A percentile compares a stretch with the other conserved stretches of the same genome.
phyloP scores from a whole-genome alignment of 1,139 yeast species.

The Protomyces arabidopsidicola region DNA sequence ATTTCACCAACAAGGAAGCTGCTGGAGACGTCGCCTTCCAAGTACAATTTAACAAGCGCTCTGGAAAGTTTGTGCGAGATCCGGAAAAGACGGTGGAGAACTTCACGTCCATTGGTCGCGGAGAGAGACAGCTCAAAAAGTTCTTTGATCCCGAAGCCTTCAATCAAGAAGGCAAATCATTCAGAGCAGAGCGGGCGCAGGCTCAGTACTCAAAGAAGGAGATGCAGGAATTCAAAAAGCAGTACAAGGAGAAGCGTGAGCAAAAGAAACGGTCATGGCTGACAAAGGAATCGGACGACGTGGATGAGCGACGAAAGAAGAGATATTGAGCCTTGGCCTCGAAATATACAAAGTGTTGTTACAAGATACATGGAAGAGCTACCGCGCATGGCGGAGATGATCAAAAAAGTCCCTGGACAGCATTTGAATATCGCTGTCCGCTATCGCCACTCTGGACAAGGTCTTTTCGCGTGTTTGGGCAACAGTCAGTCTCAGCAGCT shows the following conservation, averaged over 20 bases:
- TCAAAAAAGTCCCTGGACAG: slow-evolving; percentile 19
- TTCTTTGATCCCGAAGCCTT: slow-evolving; percentile 30
- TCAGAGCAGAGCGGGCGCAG: slow-evolving; percentile 33
- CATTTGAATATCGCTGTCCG: not conserved
- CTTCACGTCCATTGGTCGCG: slow-evolving; percentile 23
- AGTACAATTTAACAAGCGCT: slow-evolving; percentile 22
- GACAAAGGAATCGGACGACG: slow-evolving; percentile 4
- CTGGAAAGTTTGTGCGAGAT: slow-evolving; percentile 27
- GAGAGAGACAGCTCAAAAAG: slow-evolving; percentile 10
- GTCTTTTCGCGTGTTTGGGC: slow-evolving; percentile 24
- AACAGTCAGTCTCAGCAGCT: slow-evolving; percentile 14
- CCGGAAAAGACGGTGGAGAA: slow-evolving; percentile 13
- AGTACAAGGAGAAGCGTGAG: slow-evolving; percentile 35
- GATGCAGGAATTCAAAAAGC: slow-evolving; percentile 34
- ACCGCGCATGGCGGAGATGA: slow-evolving; percentile 5
- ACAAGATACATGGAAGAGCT: not conserved
- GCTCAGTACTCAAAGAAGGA: slow-evolving; percentile 35
- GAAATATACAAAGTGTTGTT: not conserved
- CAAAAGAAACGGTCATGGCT: slow-evolving; percentile 35
- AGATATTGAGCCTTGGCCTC: not conserved
- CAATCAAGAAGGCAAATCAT: slow-evolving; percentile 33
- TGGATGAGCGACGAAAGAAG: not conserved
- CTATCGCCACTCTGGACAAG: slow-evolving; percentile 4
- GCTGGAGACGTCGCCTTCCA: slow-evolving; percentile 18
- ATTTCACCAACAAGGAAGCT: not conserved